Evolutionary conservation across 371 early-diverging fungal genomes (phyloP), one percentile per base, ranked within the genome.

Genomic region (Umbelopsis sp.): DNA sequence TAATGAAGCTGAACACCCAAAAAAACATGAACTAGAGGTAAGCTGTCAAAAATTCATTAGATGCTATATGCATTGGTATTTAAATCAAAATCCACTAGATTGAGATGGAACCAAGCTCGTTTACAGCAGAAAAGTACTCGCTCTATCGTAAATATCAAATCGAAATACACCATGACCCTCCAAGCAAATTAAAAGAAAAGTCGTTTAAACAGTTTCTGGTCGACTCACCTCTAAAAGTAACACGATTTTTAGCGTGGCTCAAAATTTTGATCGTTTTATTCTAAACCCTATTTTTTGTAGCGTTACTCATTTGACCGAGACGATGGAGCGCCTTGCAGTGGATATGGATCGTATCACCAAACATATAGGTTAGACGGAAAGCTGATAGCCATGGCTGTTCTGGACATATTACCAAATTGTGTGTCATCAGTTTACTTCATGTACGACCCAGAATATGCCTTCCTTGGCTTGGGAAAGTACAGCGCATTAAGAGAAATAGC

Each of bases 341-440:
- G 84, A 16, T 92, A 81, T 74, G 97, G 97, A 16, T 86, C 93
- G 0, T 97, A 90, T 73, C 97, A 98, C 74, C 95, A 94, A 81
- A 89, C 89, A 68, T 96, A 96, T 74, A 81, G 92, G 18, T 75
- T 94, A 67, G 86, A 92, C 67, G 92, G 85, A 12, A 76, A 82
- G 50, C 80, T 98, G 32, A 88, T 92, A 44, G 97, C 96, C 3
- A 88, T 97, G 20, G 93, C 91, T 4, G 96, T 98, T 0, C 72
- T 98, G 53, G 98, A 98, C 75, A 88, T 97, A 14, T 80, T 97
- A 37, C 98, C 97, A 0, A 64, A 71, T 12, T 96, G 95, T 70
- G 86, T 97, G 1, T 96, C 97, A 0, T 91, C 95, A 0, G 97
- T 98, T 20, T 98, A 98, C 73, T 92, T 96, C 67, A 84, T 96